Evolutionary conservation across 2,329 filamentous ascomycete genomes (phyloP).

Genomic region (Ascochyta lentis): DNA sequence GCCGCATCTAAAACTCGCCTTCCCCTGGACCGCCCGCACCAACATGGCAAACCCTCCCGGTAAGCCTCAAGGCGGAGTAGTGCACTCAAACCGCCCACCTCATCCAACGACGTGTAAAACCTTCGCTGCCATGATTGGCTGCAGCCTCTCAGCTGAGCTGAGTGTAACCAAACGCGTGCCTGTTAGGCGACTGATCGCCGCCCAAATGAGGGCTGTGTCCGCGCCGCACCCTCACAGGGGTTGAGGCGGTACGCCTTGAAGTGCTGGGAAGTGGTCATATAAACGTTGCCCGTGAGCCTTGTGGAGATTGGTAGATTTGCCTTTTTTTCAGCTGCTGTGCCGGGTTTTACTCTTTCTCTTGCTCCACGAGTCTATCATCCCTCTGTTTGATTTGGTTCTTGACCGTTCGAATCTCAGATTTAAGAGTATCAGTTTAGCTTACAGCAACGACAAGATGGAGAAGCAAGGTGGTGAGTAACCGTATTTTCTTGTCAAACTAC

Average conservation of each 20-base stretch:
- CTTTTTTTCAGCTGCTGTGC: neutral
- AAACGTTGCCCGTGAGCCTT: constrained; percentile 11
- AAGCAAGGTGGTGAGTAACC: constrained; percentile 44
- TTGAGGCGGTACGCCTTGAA: constrained; percentile 24
- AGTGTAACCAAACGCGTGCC: constrained; percentile 2
- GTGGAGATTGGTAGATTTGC: constrained; percentile 6
- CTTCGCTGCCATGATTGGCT: neutral
- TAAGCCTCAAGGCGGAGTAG: neutral
- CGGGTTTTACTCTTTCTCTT: neutral
- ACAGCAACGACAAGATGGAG: constrained; percentile 36
- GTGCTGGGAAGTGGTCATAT: constrained; percentile 3
- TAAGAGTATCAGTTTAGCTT: neutral
- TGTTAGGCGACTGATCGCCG: constrained; percentile 16
- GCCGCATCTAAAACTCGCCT: constrained; percentile 25
- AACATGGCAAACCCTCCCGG: neutral
- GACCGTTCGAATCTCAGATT: neutral
- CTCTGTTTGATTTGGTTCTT: neutral
- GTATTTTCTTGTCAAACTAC: neutral
- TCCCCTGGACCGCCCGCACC: constrained; percentile 23
- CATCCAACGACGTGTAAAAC: constrained; percentile 5
- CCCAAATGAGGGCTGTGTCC: constrained; percentile 30
- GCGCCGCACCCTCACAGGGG: constrained; percentile 12
- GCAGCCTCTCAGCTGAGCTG: neutral
- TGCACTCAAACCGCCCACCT: neutral
- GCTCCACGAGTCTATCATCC: too few species aligned